These are phyloP conservation scores for Fusarium tuaranense DNA, from an alignment of 2,329 filamentous ascomycete species.

Conservation along the genomic window DNA sequence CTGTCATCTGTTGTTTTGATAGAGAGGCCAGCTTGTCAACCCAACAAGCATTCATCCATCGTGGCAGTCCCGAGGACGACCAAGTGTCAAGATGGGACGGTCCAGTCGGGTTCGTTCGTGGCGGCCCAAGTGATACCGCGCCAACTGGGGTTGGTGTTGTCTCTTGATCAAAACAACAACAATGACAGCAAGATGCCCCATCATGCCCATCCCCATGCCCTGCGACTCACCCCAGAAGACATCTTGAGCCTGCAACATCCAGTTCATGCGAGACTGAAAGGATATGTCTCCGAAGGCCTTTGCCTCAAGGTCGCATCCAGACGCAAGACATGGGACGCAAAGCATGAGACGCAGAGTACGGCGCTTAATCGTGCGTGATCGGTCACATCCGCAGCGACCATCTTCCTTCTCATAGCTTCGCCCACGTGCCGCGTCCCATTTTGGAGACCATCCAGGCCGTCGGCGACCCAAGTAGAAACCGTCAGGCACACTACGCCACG, in stretches of 20 bases:
- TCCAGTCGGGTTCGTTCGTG: neutral
- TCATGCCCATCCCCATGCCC: neutral
- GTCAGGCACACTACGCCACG: neutral
- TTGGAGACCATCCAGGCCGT: neutral
- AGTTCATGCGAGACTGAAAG: slow-evolving; percentile 6
- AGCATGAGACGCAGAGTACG: neutral
- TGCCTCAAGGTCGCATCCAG: slow-evolving; percentile 3
- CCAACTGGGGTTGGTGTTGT: neutral
- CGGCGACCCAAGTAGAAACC: slow-evolving; percentile 8
- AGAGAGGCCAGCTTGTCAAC: neutral
- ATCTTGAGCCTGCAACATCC: neutral
- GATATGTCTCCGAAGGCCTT: neutral
- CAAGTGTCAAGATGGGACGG: neutral
- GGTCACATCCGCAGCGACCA: slow-evolving; percentile 6
- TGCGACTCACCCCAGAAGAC: neutral
- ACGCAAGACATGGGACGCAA: slow-evolving; percentile 1
- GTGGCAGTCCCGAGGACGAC: neutral
- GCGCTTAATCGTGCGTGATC: slow-evolving; percentile 15
- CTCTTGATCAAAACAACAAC: neutral
- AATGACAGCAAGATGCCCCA: neutral
- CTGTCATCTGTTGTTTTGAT: neutral
- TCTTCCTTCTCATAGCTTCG: neutral
- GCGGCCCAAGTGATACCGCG: neutral
- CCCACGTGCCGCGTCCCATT: slow-evolving; percentile 12
- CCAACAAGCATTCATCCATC: neutral